Evolutionary conservation across 2,329 filamentous ascomycete species (phyloP).

Genomic region (Aspergillus melleus): DNA sequence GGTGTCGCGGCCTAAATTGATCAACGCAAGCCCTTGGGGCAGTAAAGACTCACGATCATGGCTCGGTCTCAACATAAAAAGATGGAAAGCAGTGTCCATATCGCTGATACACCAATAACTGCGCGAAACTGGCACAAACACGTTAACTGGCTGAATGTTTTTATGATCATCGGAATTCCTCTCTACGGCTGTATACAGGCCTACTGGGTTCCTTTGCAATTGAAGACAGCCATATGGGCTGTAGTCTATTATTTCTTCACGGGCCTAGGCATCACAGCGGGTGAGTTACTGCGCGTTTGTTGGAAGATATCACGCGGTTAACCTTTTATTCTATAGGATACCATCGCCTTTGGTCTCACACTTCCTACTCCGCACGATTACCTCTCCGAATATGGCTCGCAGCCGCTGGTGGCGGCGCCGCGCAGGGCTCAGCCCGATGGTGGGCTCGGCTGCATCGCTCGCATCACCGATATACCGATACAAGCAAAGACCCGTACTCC

Average conservation of each 20-base stretch:
- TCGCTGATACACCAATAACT: slow-evolving; percentile 7
- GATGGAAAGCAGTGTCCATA: neutral
- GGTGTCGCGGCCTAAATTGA: no score
- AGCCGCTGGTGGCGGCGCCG: slow-evolving; percentile 7
- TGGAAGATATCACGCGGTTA: neutral
- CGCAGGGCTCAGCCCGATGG: slow-evolving; percentile 15
- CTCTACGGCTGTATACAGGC: slow-evolving; percentile 5
- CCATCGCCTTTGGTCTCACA: slow-evolving; percentile 47
- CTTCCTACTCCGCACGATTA: slow-evolving; percentile 11
- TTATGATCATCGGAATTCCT: slow-evolving; percentile 6
- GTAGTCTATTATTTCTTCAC: slow-evolving; percentile 9
- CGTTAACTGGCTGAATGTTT: slow-evolving; percentile 9
- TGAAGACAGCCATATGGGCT: slow-evolving; percentile 5
- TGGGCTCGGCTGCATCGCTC: slow-evolving; percentile 16
- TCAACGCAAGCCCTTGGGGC: no score
- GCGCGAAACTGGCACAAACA: slow-evolving; percentile 9
- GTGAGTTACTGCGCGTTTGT: neutral
- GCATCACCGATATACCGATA: slow-evolving; percentile 21
- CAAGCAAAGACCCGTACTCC: slow-evolving; percentile 16
- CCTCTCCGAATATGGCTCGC: slow-evolving; percentile 14
- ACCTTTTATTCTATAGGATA: slow-evolving; percentile 53
- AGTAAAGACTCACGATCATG: neutral
- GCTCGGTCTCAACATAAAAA: neutral
- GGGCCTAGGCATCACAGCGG: slow-evolving; percentile 11
- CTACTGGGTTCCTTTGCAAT: slow-evolving; percentile 5